These are phyloP conservation scores for Blastomyces parvus DNA, from an alignment of 2,329 filamentous ascomycete species.

Conservation along the genomic window DNA sequence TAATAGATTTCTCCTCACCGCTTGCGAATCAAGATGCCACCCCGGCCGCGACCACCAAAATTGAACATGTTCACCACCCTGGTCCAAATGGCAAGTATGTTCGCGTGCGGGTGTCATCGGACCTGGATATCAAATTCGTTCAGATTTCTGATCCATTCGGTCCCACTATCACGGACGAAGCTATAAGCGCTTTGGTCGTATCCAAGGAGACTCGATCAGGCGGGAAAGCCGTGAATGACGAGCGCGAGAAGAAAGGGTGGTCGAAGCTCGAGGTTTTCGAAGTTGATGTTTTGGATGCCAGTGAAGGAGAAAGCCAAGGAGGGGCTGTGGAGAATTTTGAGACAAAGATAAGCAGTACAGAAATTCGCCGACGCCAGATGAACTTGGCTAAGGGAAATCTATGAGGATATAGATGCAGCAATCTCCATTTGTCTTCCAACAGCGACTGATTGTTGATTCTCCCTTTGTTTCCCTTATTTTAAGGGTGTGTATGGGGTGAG, in stretches of 20 bases:
- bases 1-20: conserved; percentile 50
- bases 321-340: conserved; percentile 53
- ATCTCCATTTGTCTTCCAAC: background rate
- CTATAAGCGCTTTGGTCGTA: conserved; percentile 71
- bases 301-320: conserved; percentile 42
- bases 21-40: conserved; percentile 17
- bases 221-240: conserved; percentile 77
- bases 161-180: conserved; percentile 74
- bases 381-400: conserved; percentile 27
- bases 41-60: conserved; percentile 25
- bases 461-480: background rate
- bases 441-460: background rate
- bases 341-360: conserved; percentile 84
- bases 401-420: conserved; percentile 6
- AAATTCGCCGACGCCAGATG: conserved; percentile 53
- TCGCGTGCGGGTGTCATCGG: conserved; percentile 45
- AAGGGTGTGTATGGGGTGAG: background rate
- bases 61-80: conserved; percentile 27
- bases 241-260: conserved; percentile 68
- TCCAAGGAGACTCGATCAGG: conserved; percentile 81
- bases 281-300: conserved; percentile 73
- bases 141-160: conserved; percentile 83
- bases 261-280: conserved; percentile 67
- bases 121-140: conserved; percentile 65
- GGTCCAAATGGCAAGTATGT: conserved; percentile 34